These are phyloP conservation scores for Populus pruinosa DNA, from an alignment of 345 rosid species.

Conservation along the genomic window DNA sequence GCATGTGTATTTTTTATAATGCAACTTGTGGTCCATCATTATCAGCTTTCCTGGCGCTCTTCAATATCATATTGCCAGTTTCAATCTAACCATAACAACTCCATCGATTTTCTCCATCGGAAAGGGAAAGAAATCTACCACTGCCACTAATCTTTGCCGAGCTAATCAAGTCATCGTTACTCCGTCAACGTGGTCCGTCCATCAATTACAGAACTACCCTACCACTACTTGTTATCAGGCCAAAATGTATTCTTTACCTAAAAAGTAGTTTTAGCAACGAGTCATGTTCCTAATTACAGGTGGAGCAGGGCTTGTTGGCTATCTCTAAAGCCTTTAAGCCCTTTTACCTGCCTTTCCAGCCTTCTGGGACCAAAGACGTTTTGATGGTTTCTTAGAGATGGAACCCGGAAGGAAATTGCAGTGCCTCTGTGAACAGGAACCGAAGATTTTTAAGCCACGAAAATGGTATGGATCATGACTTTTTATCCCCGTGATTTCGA, in stretches of 20 bases:
- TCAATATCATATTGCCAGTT: not conserved
- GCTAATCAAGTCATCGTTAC: not conserved
- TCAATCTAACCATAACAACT: not conserved
- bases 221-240: too few species aligned
- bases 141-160: not conserved
- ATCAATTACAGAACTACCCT: not conserved
- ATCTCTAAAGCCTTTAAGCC: not conserved
- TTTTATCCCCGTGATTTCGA: not conserved
- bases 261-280: too few species aligned
- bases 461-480: not conserved
- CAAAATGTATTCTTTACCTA: too few species aligned
- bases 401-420: not conserved
- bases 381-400: not conserved
- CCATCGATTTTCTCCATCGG: not conserved
- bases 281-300: not conserved
- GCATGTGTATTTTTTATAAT: too few species aligned
- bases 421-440: not conserved
- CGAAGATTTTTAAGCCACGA: not conserved
- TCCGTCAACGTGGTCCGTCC: not conserved
- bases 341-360: not conserved
- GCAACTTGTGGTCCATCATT: not conserved
- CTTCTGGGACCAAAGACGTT: not conserved
- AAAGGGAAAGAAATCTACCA: not conserved
- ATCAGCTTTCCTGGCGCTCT: not conserved
- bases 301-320: not conserved